These are phyloP conservation scores for Hanseniaspora taiwanica DNA, from an alignment of 805 yeast species.

Conservation along the genomic window DNA sequence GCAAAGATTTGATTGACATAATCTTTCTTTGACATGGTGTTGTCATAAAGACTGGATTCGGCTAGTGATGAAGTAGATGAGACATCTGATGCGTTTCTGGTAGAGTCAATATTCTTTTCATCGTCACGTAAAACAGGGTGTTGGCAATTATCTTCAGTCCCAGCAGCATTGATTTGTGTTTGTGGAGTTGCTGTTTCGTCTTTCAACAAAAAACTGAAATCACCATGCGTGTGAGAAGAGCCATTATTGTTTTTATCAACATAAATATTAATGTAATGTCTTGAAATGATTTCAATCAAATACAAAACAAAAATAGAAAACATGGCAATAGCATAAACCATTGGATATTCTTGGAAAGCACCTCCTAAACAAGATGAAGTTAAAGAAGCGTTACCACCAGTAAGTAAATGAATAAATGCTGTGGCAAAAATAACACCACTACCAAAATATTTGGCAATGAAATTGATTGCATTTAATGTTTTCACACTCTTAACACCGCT, in stretches of 20 bases:
- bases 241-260: slow-evolving; percentile 16
- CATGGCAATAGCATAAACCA: slow-evolving; percentile 42
- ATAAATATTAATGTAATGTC: slow-evolving; percentile 27
- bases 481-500: not conserved
- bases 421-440: slow-evolving; percentile 78
- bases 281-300: slow-evolving; percentile 35
- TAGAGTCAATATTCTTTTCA: too few relatives aligned
- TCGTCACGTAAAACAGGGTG: too few relatives aligned
- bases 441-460: slow-evolving; percentile 43
- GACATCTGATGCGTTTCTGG: too few relatives aligned
- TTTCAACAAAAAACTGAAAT: slow-evolving; percentile 1
- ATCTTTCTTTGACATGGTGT: not conserved
- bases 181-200: not conserved
- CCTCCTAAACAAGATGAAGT: slow-evolving; percentile 49
- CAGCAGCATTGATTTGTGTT: not conserved
- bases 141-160: too few relatives aligned
- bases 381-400: slow-evolving; percentile 54
- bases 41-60: not conserved
- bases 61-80: not conserved
- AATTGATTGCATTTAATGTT: not conserved
- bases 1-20: slow-evolving; percentile 24
- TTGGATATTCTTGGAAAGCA: slow-evolving; percentile 40
- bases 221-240: slow-evolving; percentile 28
- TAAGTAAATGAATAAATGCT: slow-evolving; percentile 60
- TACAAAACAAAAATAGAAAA: slow-evolving; percentile 33